Evolutionary conservation across 1,139 yeast species (phyloP), one percentile per base, ranked within the genome.

Genomic region (Geotrichum candidum): DNA sequence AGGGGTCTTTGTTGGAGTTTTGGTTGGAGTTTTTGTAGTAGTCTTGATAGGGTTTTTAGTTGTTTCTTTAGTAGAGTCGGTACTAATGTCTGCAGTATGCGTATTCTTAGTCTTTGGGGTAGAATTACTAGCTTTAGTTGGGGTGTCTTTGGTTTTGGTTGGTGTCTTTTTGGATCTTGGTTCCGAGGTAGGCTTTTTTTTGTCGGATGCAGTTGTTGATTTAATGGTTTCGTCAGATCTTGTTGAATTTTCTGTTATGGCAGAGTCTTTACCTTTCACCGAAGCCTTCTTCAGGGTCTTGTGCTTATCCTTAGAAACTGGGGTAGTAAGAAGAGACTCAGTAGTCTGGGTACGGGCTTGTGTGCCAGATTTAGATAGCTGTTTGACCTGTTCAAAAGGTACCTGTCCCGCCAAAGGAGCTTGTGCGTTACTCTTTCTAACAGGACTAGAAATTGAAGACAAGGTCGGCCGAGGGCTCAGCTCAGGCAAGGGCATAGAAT

Each of bases 401-500:
- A 54, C 15, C 51, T n/a, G 25, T n/a, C 52, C 58, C n/a, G 31
- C n/a, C 33, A 38, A 23, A 10, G 33, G 10, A 22, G 54, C 51
- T 29, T 58, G 58, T 10, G 61, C 31, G 23, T 53, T 54, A n/a
- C 54, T 33, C 25, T 53, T 38, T 38, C 55, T 41, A 4, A 55
- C 48, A 15, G 62, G 59, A 50, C 59, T 56, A 29, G 23, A 15
- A 9, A 41, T n/a, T n/a, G 48, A 18, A 41, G 48, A 41, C 22
- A 9, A n/a, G 13, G 48, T 18, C 5, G 50, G 35, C 13, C 25
- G 38, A n/a, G 62, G 62, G 23, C 53, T 52, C 15, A 59, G 57
- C 38, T 59, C 54, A 22, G 62, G 62, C 18, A 59, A 51, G 9
- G 46, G 41, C 22, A 59, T 51, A 29, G 53, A 46, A 33, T 59